Percentiles rank a stretch among this genome's conserved stretches.
phyloP scores from a whole-genome alignment of 345 rosid species.

The Eucalyptus tenuipes region DNA sequence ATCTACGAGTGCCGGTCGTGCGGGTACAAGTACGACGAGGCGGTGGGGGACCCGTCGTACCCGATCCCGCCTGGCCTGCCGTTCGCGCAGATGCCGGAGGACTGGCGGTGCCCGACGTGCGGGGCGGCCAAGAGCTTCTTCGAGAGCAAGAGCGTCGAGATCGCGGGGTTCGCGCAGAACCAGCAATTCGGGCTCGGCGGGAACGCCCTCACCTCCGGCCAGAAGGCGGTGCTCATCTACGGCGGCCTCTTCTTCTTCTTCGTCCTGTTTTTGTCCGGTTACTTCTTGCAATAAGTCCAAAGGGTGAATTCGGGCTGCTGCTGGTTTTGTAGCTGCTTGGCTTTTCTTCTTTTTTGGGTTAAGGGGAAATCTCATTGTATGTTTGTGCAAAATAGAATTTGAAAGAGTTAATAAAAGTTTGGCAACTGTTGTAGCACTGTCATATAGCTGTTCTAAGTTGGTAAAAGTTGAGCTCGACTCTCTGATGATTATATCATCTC shows the following conservation, averaged over 20 bases:
- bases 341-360: background rate
- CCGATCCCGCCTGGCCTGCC: slow-evolving; percentile 88
- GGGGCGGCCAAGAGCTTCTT: slow-evolving; percentile 86
- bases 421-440: background rate
- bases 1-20: slow-evolving; percentile 92
- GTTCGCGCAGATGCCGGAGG: slow-evolving; percentile 69
- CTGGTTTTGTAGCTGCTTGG: background rate
- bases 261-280: slow-evolving; percentile 61
- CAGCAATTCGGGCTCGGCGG: slow-evolving; percentile 88
- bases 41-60: slow-evolving; percentile 76
- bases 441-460: background rate
- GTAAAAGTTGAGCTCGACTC: background rate
- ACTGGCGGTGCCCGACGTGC: slow-evolving; percentile 94
- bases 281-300: slow-evolving; percentile 48
- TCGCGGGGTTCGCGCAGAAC: slow-evolving; percentile 96
- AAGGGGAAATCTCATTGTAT: background rate
- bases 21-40: slow-evolving; percentile 84
- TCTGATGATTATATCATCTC: background rate
- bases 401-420: background rate
- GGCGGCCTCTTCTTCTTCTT: slow-evolving; percentile 67
- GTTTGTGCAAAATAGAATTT: background rate
- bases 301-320: background rate
- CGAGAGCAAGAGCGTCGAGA: slow-evolving; percentile 86
- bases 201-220: slow-evolving; percentile 82
- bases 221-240: slow-evolving; percentile 73